Conservation (phyloP, 306 rosid species). For the Trifolium fragiferum region DNA sequence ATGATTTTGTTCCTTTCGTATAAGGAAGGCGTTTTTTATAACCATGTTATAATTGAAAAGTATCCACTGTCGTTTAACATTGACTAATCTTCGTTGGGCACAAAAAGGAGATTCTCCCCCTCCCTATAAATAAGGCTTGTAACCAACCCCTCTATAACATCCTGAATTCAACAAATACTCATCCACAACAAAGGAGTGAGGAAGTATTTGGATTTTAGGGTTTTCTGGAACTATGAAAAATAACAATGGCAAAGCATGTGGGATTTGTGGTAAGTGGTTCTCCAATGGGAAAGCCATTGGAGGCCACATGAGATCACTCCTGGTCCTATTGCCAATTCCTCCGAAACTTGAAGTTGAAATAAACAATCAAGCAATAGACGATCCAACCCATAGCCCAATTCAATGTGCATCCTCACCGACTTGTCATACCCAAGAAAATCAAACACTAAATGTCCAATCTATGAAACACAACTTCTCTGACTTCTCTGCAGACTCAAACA, state of each 20-base stretch:
- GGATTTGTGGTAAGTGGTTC: slow-evolving; percentile 60
- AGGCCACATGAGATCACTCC: slow-evolving; percentile 82
- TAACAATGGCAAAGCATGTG: slow-evolving; percentile 39
- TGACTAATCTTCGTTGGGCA: not conserved
- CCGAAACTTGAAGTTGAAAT: slow-evolving; percentile 45
- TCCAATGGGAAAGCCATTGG: slow-evolving; percentile 68
- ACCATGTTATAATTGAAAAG: not conserved
- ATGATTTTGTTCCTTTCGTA: slow-evolving; percentile 47
- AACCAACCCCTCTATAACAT: slow-evolving; percentile 43
- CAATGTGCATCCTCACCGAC: no score
- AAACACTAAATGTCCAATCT: no score
- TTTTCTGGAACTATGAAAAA: slow-evolving; percentile 53
- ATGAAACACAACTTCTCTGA: no score
- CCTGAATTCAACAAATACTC: slow-evolving; percentile 16
- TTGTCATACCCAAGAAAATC: no score
- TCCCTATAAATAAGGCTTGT: slow-evolving; percentile 42
- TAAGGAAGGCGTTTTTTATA: slow-evolving; percentile 24
- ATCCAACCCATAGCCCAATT: not conserved
- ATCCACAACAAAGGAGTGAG: slow-evolving; percentile 16
- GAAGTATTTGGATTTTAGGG: not conserved
- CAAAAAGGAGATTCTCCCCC: not conserved
- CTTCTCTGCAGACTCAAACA: no score
- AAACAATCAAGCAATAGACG: not conserved
- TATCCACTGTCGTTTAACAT: not conserved
- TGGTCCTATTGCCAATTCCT: slow-evolving; percentile 51